Evolutionary conservation across 2,329 filamentous ascomycete species (phyloP).

Genomic region (Botrytis byssoidea): DNA sequence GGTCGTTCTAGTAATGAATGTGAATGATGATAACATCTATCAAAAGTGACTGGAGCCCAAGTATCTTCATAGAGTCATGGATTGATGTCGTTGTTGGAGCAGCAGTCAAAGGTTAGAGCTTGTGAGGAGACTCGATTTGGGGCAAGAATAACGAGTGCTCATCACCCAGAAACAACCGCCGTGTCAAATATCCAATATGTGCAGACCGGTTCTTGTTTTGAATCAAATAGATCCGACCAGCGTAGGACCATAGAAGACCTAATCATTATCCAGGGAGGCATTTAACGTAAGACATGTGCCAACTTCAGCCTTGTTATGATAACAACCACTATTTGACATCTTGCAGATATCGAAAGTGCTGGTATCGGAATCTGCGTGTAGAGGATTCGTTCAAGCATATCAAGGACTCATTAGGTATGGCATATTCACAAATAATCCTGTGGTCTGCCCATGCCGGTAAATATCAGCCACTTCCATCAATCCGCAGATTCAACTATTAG

Average conservation of each 20-base stretch:
- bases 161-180: constrained; percentile 7
- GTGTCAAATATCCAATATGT: background rate
- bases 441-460: constrained; percentile 3
- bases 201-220: background rate
- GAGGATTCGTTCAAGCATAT: constrained; percentile 19
- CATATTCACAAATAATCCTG: constrained; percentile 22
- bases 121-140: background rate
- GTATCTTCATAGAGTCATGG: constrained; percentile 2
- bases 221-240: background rate
- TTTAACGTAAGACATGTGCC: constrained; percentile 10
- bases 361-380: background rate
- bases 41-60: background rate
- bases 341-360: constrained; percentile 1
- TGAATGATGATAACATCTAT: constrained; percentile 12
- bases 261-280: constrained; percentile 6
- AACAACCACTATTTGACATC: constrained; percentile 6
- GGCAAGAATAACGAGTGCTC: constrained; percentile 15
- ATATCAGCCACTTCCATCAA: constrained; percentile 14
- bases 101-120: constrained; percentile 14
- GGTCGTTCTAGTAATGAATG: constrained; percentile 1
- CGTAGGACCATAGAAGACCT: constrained; percentile 12
- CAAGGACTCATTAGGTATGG: constrained; percentile 20
- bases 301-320: constrained; percentile 16
- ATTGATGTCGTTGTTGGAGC: background rate
- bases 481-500: constrained; percentile 11